Evolutionary conservation across 345 rosid species (phyloP), one percentile per base, ranked within the genome.

Genomic region (Salix dunnii): DNA sequence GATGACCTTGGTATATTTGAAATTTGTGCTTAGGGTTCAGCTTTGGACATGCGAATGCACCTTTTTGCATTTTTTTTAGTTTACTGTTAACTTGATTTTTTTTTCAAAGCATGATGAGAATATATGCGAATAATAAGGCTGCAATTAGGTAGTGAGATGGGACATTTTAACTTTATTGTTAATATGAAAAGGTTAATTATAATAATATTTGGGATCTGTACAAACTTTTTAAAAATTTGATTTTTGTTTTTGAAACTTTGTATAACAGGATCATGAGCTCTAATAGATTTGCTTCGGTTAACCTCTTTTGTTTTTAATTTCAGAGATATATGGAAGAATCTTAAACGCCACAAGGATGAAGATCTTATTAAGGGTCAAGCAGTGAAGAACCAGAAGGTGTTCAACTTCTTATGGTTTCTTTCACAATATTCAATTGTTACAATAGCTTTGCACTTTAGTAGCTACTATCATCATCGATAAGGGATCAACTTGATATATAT

Each of bases 301-400:
- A 9, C 58, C 31, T 23, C n/a, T 62, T 70, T 21, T 67, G 28
- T 28, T 25, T 53, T 72, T 62, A 21, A 46, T 6, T 78, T 21
- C 63, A 91, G 97, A 73, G 87, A 93, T 82, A 81, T 93, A 66
- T 58, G 90, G 78, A 91, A 85, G 83, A 93, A 90, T 79, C 89
- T 95, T 53, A 91, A 90, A 82, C 90, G 74, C 58, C 90, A 89
- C 67, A 91, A 90, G 87, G 91, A 87, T 80, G 99, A 93, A 76
- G 99, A 92, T 87, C 75, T 88, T 85, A 88, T 83, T 51, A 96
- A 96, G 85, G 94, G 98, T 81, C 89, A 89, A 84, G 96, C 98
- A 38, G 97, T 93, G 53, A 93, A 91, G 91, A 93, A 89, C 74
- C 99, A 92, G 80, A 90, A 85, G 94, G 99, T 95, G 55, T 27